phyloP scores from a whole-genome alignment of 371 early-diverging fungal species.

The Paraphysoderma sedebokerense region DNA sequence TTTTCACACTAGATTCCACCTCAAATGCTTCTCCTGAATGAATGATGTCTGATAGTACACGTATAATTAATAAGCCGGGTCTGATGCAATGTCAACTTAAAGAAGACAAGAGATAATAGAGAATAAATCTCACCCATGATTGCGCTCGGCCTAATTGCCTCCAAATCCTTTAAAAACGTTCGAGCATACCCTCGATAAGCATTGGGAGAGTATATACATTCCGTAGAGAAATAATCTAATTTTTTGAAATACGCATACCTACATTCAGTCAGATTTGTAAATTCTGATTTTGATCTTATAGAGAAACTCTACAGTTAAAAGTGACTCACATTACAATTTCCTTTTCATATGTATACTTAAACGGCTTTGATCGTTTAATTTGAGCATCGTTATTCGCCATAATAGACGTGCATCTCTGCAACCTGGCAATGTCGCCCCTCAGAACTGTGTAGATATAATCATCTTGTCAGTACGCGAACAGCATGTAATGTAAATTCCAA shows the following conservation, averaged over 20 bases:
- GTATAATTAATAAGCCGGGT: too few species aligned
- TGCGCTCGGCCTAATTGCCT: constrained; percentile 74
- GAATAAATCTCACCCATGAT: constrained; percentile 51
- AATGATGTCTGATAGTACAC: constrained; percentile 81
- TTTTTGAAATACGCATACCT: constrained; percentile 96
- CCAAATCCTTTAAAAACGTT: constrained; percentile 92
- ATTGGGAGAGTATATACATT: constrained; percentile 98
- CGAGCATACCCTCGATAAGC: constrained; percentile 97
- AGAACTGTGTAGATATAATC: constrained; percentile 37
- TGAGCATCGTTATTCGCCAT: constrained; percentile 56
- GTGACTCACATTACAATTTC: constrained; percentile 91
- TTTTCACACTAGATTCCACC: constrained; percentile 42
- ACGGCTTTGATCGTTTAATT: constrained; percentile 89
- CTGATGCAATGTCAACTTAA: too few species aligned
- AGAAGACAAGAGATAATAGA: too few species aligned
- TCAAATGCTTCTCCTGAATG: constrained; percentile 84
- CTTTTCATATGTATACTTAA: constrained; percentile 98
- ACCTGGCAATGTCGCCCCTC: constrained; percentile 90
- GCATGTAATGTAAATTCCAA: too few species aligned
- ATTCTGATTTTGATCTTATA: background rate
- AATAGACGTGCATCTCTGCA: constrained; percentile 89
- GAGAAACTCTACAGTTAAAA: background rate
- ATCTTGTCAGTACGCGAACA: background rate
- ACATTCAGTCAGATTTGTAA: background rate
- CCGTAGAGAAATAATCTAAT: constrained; percentile 98